Evolutionary conservation across 1,284 basidiomycete species (phyloP), one percentile per base, ranked within the genome.

Genomic region (Mrakiaceae sp.): DNA sequence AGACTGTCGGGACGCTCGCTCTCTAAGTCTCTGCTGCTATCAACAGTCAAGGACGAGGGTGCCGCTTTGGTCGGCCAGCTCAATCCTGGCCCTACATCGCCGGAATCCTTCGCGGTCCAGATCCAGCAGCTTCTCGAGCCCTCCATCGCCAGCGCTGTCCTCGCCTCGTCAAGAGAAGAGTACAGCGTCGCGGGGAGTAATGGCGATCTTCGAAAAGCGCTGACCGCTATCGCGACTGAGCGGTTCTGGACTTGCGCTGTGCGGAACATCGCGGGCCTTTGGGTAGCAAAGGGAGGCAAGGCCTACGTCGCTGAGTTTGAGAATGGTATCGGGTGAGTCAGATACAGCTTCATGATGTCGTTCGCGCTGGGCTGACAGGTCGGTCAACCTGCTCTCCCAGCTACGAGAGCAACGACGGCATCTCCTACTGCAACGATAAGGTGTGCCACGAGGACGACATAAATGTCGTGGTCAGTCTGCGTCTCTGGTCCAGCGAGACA

Each of bases 1-100:
- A 62, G 43, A 12, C 64, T 74, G 7, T 14, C 65, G 5, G 69
- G 70, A 42, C 66, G 72, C 3, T 71, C 72, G 1, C 43, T 72
- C 16, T 57, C 59, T 7, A 68, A 71, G 56, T 69, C 59, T n/a
- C 46, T 66, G 7, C 16, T 66, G 3, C 14, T 66, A 6, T 58
- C 64, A 49, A 62, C 64, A 0, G 49, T 52, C 5, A 56, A 54
- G 53, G 64, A 66, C 57, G 64, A 66, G 27, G 55, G 62, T 39
- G 64, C 44, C 0, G 40, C 64, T 0, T 39, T 55, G 39, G 60
- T 56, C 10, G 59, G 60, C 10, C 39, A 16, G 11, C 58, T 66
- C 27, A 57, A 48, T 16, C 53, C 59, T 6, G 60, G 5, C 2
- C 59, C 64, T 9, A 46, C 58, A 11, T 9, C 54, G 8, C 46